Evolutionary conservation across 129 eudicot species (phyloP).

Genomic region (Arctium lappa): DNA sequence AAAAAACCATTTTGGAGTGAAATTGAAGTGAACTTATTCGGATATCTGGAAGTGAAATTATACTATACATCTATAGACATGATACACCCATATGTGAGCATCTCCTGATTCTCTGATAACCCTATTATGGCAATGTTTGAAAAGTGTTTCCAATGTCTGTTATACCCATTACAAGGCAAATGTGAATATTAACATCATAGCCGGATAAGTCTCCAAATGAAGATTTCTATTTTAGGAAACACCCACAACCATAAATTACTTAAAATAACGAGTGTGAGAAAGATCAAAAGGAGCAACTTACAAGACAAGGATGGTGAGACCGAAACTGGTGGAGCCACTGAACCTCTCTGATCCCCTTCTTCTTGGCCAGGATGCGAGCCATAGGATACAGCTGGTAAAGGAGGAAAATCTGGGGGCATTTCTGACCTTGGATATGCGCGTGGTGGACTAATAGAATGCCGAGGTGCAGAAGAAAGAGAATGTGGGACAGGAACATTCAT

Average conservation of each 20-base stretch:
- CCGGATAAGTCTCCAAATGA: too few relatives aligned
- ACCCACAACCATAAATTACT: background rate
- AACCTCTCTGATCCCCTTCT: conserved; percentile 19
- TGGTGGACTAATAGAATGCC: conserved; percentile 25
- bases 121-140: too few relatives aligned
- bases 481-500: conserved; percentile 11
- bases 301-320: conserved; percentile 38
- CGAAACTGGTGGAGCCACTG: conserved; percentile 34
- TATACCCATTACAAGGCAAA: too few relatives aligned
- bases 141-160: too few relatives aligned
- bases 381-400: conserved; percentile 43
- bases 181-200: too few relatives aligned
- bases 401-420: conserved; percentile 47
- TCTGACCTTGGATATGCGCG: conserved; percentile 23
- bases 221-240: background rate
- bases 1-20: background rate
- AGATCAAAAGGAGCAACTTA: conserved; percentile 39
- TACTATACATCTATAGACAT: too few relatives aligned
- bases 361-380: conserved; percentile 28
- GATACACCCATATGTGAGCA: too few relatives aligned
- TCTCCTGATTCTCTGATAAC: too few relatives aligned
- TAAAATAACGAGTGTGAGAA: background rate
- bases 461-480: conserved; percentile 31
- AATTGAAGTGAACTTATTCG: background rate
- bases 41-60: too few relatives aligned